Percentiles rank a stretch among this genome's conserved stretches.
Evolutionary conservation across 345 rosid genomes (phyloP).

Genomic region (Eucalyptus microcorys): DNA sequence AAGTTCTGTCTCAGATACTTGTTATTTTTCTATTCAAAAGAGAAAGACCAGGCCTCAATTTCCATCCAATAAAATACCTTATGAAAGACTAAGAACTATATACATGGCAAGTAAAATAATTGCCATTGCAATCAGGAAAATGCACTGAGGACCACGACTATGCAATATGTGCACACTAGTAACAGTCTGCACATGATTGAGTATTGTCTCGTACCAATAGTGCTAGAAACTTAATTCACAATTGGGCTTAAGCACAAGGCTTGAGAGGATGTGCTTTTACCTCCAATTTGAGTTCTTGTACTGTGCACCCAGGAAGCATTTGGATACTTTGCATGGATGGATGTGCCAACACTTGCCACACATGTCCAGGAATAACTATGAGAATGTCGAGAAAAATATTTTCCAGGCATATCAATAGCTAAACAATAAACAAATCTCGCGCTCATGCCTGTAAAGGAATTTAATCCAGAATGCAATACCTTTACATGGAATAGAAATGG

Average conservation of each 20-base stretch:
- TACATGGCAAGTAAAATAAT: not conserved
- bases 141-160: not conserved
- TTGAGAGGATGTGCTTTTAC: constrained; percentile 9
- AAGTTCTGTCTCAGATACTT: not conserved
- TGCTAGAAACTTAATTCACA: not conserved
- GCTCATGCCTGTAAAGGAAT: not conserved
- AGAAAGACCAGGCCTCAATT: not conserved
- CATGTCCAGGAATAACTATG: constrained; percentile 45
- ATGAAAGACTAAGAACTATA: not conserved
- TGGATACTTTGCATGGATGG: constrained; percentile 6
- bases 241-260: not conserved
- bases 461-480: constrained; percentile 12
- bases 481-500: constrained; percentile 35
- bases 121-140: not conserved
- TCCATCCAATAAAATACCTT: not conserved
- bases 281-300: constrained; percentile 41
- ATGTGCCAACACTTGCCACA: constrained; percentile 5
- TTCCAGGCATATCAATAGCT: not conserved
- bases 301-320: constrained; percentile 31
- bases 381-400: not conserved
- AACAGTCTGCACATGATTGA: not conserved
- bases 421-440: not conserved
- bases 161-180: not conserved
- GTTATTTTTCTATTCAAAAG: not conserved
- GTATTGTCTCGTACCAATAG: not conserved